Conservation (phyloP, 352 stramenopile genomes). For the Phytophthora capsici region DNA sequence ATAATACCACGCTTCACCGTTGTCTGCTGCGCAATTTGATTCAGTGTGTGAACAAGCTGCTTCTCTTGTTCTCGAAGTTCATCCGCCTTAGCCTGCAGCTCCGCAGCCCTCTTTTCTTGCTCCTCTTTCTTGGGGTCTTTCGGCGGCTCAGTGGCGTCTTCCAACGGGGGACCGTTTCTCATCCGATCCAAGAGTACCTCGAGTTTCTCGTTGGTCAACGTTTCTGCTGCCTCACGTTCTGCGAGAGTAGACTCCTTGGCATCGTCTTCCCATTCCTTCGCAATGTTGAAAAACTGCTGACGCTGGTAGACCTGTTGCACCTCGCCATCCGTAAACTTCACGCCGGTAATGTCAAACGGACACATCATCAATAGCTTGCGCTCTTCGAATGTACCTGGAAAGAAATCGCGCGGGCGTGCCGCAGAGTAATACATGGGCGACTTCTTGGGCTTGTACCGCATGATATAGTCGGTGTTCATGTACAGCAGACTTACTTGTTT, state of each 20-base stretch:
- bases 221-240: constrained; percentile 31
- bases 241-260: constrained; percentile 13
- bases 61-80: constrained; percentile 32
- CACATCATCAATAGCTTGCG: constrained; percentile 42
- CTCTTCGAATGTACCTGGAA: constrained; percentile 50
- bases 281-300: constrained; percentile 40
- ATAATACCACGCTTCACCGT: constrained; percentile 54
- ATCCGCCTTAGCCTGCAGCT: constrained; percentile 22
- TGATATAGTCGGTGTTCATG: constrained; percentile 64
- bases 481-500: constrained; percentile 43
- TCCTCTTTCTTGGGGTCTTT: constrained; percentile 23
- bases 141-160: constrained; percentile 27
- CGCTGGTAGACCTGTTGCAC: constrained; percentile 41
- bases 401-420: constrained; percentile 41
- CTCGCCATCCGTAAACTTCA: constrained; percentile 40
- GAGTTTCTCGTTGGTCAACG: constrained; percentile 32
- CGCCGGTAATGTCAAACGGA: constrained; percentile 43
- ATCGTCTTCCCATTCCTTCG: constrained; percentile 35
- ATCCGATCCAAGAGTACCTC: constrained; percentile 17
- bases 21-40: constrained; percentile 33
- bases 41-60: constrained; percentile 37
- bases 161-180: constrained; percentile 15
- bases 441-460: constrained; percentile 43
- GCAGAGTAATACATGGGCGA: constrained; percentile 43
- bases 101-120: constrained; percentile 18